Base-by-base conservation (phyloP, 148 eudicot species). In the Rhododendron mucronatum region DNA sequence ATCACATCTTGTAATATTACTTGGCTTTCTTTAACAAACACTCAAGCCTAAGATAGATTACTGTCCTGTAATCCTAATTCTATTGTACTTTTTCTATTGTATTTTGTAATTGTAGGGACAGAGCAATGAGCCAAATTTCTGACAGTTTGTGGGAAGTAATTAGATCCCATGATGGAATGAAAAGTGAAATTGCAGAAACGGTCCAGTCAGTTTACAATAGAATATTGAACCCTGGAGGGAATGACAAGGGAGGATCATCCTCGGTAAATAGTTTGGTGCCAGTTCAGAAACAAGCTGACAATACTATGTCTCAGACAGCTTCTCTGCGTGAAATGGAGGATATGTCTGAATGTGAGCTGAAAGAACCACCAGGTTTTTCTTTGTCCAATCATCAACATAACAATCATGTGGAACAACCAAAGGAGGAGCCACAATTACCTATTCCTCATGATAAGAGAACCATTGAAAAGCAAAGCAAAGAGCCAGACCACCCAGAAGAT, bases 141-240 rank as follows among this genome's bases (percentile, higher is more conserved):
- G 96, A 95, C 86, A 88, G 91, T 73, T 47, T 96, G 71, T 96
- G 98, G 98, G 91, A 91, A 88, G 88, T 94, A 59, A 96, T 95
- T 37, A 88, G 93, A 88, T 93, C 97, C 75, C 85, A 85, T 37
- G 96, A 94, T 84, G 93, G 92, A 59, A 91, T 96, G 92, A 90
- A 91, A 86, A 80, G 71, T 82, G 98, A 96, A 89, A 96, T 96
- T 74, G 88, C 78, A 71, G 96, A 94, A 83, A 92, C 97, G 12
- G 97, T 96, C 33, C 92, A 92, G 76, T 92, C 92, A 14, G 93
- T 94, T 53, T 96, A 94, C 84, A 87, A 87, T 69, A 90, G 91
- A 89, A 89, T 94, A 55, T 82, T 87, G 78, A 91, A 92, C 76
- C 95, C 95, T 85, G 55, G 84, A 57, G 78, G 75, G 41, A 89